Base-by-base conservation (phyloP, 768 basidiomycete genomes). In the Lanmaoa rubissima region DNA sequence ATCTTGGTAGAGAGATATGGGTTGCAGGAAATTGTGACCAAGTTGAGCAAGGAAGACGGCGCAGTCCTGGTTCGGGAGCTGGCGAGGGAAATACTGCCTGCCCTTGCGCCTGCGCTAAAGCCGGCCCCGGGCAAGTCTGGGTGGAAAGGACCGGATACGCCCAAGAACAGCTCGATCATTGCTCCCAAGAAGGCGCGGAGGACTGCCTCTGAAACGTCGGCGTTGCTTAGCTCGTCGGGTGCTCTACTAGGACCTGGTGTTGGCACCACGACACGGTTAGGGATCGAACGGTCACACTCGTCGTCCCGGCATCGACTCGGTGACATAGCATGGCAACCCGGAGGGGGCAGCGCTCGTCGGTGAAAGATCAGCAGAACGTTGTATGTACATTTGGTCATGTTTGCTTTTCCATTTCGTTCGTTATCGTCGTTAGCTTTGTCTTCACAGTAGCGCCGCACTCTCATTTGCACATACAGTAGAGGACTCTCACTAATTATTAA, bases 61-160 rank as follows among this genome's bases (percentile, higher is more conserved):
- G 94, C 96, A 0, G 88, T 98, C 17, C 80, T 99, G 31, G 94
- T 97, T 17, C 80, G 91, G 55, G 92, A 98, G 70, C 73, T 97
- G 44, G 93, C 93, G 19, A 80, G 88, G 63, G 92, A 94, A 72
- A 92, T 94, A 56, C 76, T 92, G 24, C 92, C 92, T 0, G 80
- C 85, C 0, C 78, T 94, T 42, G 82, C 82, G 38, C 90, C 91
- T 3, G 90, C 81, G 7, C 71, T 92, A 63, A 84, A 78, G 67
- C 88, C 88, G 12, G 75, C 73, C 0, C 63, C 64, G 4, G 61
- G 69, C 21, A 76, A 71, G 48, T 57, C 57, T n/a, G 60, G 59
- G 38, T 36, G 61, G 42, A 75, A 67, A 44, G 73, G 74, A 14
- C 43, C 64, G 41, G 75, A 77, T 28, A 73, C 73, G 26, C 73